Evolutionary conservation across 2,329 filamentous ascomycete species (phyloP).

Genomic region (Ophiostoma quercus): DNA sequence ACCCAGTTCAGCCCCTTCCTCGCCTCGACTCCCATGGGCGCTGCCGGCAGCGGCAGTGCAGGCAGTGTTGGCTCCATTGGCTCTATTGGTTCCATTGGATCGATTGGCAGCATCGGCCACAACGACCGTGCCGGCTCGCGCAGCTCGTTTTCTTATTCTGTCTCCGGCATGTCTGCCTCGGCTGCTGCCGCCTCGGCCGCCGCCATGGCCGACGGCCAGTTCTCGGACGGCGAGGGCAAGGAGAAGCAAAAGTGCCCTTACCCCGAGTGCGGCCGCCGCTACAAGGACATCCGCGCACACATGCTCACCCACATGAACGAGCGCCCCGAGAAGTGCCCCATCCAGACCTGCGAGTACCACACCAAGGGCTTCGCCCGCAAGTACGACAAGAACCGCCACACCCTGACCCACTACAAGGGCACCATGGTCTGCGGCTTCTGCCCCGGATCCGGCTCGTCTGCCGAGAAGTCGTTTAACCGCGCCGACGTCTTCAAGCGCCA

Average conservation of each 20-base stretch:
- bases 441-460: constrained; percentile 77
- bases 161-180: background rate
- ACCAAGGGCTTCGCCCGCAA: constrained; percentile 88
- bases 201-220: constrained; percentile 46
- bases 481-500: constrained; percentile 96
- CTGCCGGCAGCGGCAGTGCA: constrained; percentile 27
- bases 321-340: constrained; percentile 89
- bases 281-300: constrained; percentile 90
- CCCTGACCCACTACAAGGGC: constrained; percentile 91
- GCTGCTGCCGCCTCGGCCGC: background rate
- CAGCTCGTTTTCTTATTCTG: constrained; percentile 53
- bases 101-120: background rate
- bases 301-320: constrained; percentile 92
- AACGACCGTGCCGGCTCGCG: constrained; percentile 34
- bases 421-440: constrained; percentile 97
- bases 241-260: constrained; percentile 72
- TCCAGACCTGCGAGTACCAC: constrained; percentile 86
- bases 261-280: constrained; percentile 75
- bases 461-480: constrained; percentile 92
- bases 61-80: background rate
- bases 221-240: constrained; percentile 58
- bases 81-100: background rate
- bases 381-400: constrained; percentile 95
- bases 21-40: constrained; percentile 39
- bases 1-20: constrained; percentile 42